phyloP scores from a whole-genome alignment of 1,139 yeast species.

The Suhomyces chickasaworum region DNA sequence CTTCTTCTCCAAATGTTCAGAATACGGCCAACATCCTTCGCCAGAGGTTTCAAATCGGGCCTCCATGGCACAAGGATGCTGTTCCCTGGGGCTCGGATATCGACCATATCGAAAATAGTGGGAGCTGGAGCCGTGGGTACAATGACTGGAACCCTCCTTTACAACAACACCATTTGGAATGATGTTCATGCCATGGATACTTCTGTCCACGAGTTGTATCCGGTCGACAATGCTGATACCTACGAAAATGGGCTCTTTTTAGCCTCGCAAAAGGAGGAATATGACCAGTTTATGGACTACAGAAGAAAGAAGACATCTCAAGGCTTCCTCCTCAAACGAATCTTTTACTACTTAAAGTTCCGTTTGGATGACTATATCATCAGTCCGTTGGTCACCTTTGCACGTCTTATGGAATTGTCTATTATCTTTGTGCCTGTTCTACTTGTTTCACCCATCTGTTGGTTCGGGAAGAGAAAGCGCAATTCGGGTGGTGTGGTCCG shows the following conservation, averaged over 20 bases:
- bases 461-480: slow-evolving; percentile 53
- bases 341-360: slow-evolving; percentile 41
- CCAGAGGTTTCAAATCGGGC: slow-evolving; percentile 4
- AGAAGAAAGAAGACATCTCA: slow-evolving; percentile 28
- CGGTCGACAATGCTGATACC: slow-evolving; percentile 57
- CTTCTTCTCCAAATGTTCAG: slow-evolving; percentile 6
- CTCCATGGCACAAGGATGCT: not conserved
- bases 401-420: slow-evolving; percentile 70
- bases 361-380: slow-evolving; percentile 52
- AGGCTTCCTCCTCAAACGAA: slow-evolving; percentile 29
- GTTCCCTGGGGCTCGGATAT: not conserved
- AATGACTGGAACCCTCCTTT: slow-evolving; percentile 5
- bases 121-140: slow-evolving; percentile 7
- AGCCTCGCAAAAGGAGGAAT: slow-evolving; percentile 60
- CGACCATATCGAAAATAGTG: not conserved
- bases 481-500: slow-evolving; percentile 40
- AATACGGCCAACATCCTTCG: slow-evolving; percentile 3
- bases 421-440: slow-evolving; percentile 72
- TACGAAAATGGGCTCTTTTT: slow-evolving; percentile 66
- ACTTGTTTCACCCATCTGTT: slow-evolving; percentile 62
- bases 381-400: slow-evolving; percentile 70
- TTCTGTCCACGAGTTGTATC: slow-evolving; percentile 39
- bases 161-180: slow-evolving; percentile 19
- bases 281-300: slow-evolving; percentile 27
- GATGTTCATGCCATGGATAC: slow-evolving; percentile 40